Evolutionary conservation across 352 stramenopile genomes (phyloP), one percentile per base, ranked within the genome.

Genomic region (Globisporangium abappressorium): DNA sequence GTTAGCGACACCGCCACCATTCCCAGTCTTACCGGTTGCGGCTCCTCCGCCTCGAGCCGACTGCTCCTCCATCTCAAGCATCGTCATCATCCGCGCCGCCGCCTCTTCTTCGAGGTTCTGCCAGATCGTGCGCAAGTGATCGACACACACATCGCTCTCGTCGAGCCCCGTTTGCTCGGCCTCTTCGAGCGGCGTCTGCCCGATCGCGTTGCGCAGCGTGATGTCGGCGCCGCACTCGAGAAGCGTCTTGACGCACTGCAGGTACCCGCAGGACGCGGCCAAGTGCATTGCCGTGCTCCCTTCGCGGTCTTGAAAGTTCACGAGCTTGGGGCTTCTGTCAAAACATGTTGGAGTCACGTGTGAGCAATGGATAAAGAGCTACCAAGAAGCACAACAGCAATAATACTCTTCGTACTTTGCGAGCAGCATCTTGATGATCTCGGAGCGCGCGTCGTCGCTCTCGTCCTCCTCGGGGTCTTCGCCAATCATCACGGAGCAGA

Each of bases 241-340:
- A 38, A 95, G 60, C 22, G 78, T 84, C 71, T 90, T 88, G 24
- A 93, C 83, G 63, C 84, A 93, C 65, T 82, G 59, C 43, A 93
- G 62, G 65, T 95, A 92, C 2, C 87, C 85, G 56, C 85, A 90
- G 2, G 84, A 86, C 22, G 84, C 80, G 0, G 87, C 85, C 62
- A 95, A 72, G 62, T 95, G 87, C 85, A 95, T 93, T 18, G 87
- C 87, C 5, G 87, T 90, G 70, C 85, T 95, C 18, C 85, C 85
- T 66, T 95, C 87, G 12, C 79, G 83, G 64, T 95, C 87, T 62
- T 95, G 87, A 38, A 90, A 90, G 63, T 93, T 95, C 41, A 92
- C 78, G 5, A 93, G 70, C 64, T 90, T 80, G 9, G 62, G 64
- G 58, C 90, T 90, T 54, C 77, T 86, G 59, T 12, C 0, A 33